phyloP scores from a whole-genome alignment of 257 asterid genomes.

The Solanum pimpinellifolium region DNA sequence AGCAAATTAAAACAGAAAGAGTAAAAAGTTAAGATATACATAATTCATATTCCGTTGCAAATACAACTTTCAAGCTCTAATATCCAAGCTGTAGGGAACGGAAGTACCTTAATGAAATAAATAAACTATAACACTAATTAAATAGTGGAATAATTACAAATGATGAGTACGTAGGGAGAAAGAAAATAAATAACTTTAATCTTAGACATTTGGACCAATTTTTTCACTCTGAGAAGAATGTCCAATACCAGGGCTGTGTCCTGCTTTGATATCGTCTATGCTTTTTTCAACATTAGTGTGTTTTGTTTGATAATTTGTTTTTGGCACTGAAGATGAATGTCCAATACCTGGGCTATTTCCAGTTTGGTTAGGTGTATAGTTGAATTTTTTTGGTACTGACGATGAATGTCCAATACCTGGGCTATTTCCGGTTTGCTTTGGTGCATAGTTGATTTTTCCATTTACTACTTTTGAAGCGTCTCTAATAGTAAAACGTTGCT shows the following conservation, averaged over 20 bases:
- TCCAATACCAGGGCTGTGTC: conserved; percentile 55
- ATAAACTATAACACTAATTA: neutral
- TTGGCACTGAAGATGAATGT: conserved; percentile 19
- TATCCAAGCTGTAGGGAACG: neutral
- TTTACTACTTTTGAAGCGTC: neutral
- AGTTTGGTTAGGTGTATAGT: conserved; percentile 15
- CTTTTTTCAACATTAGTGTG: neutral
- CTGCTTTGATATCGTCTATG: conserved; percentile 28
- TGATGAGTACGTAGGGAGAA: neutral
- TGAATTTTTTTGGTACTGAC: neutral
- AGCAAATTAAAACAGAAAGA: too few relatives aligned
- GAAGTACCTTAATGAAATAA: neutral
- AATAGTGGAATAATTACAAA: neutral
- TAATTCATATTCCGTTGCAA: neutral
- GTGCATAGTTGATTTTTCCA: neutral
- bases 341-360: conserved; percentile 70
- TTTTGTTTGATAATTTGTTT: neutral
- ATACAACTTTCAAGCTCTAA: neutral
- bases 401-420: conserved; percentile 53
- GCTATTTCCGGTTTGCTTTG: conserved; percentile 53
- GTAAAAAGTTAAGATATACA: neutral
- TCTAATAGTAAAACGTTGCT: neutral
- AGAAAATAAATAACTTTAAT: neutral
- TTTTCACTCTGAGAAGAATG: conserved; percentile 24
- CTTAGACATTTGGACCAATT: conserved; percentile 23